phyloP scores from a whole-genome alignment of 202 grass and related monocot species.

The Panicum hallii region DNA sequence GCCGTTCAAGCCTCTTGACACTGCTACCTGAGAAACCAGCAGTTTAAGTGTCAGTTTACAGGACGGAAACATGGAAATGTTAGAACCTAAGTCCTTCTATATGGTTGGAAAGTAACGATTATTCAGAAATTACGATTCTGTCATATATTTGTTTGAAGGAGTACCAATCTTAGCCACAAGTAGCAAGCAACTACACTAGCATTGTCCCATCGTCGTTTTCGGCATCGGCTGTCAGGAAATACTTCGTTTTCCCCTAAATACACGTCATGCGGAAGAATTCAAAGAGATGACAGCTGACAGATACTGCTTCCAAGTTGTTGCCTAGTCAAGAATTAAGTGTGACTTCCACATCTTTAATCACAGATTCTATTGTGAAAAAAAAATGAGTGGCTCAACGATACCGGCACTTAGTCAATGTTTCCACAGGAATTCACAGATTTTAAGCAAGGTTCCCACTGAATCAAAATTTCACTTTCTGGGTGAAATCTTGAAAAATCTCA shows the following conservation, averaged over 20 bases:
- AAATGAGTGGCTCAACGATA: not conserved
- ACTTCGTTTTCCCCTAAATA: not conserved
- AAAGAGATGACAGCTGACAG: not conserved
- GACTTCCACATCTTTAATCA: not conserved
- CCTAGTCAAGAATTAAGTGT: not conserved
- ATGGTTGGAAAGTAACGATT: not conserved
- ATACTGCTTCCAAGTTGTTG: not conserved
- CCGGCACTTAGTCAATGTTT: not conserved
- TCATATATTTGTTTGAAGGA: not conserved
- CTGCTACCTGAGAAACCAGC: constrained; percentile 54
- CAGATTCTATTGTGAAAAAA: not conserved
- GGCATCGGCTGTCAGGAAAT: not conserved
- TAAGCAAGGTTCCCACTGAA: not conserved
- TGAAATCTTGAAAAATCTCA: not conserved
- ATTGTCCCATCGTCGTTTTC: not conserved
- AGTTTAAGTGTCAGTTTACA: not conserved
- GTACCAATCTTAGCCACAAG: not conserved
- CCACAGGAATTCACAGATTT: not conserved
- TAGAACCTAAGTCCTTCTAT: not conserved
- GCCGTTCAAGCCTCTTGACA: constrained; percentile 83
- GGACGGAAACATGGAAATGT: not conserved
- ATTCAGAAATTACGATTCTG: not conserved
- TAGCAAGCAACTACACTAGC: not conserved
- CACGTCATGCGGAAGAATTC: not conserved
- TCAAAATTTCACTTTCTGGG: not conserved